Evolutionary conservation across 306 rosid genomes (phyloP).

Genomic region (Acacia crassicarpa): DNA sequence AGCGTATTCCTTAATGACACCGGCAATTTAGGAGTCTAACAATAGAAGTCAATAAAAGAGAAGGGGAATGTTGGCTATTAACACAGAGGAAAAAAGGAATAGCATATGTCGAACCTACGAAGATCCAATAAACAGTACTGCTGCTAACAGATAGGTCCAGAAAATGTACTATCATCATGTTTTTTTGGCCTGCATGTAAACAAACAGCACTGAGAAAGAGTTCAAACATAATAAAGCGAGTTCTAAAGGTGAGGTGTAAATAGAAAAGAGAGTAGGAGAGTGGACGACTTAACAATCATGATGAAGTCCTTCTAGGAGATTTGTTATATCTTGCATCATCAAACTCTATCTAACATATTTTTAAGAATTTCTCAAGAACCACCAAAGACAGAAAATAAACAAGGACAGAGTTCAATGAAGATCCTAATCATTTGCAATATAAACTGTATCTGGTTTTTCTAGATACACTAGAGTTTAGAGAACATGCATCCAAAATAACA

Average conservation of each 20-base stretch:
- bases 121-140: constrained; percentile 24
- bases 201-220: constrained; percentile 10
- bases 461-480: not conserved
- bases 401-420: not conserved
- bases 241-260: not conserved
- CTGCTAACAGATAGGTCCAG: constrained; percentile 27
- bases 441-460: not conserved
- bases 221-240: not conserved
- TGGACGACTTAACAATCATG: not conserved
- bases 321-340: not conserved
- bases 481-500: not conserved
- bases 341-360: not conserved
- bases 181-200: constrained; percentile 55
- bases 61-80: constrained; percentile 9
- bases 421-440: not conserved
- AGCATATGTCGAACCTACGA: constrained; percentile 11
- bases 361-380: not conserved
- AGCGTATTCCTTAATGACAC: not conserved
- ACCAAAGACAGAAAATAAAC: not conserved
- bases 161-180: constrained; percentile 27
- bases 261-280: not conserved
- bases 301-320: not conserved
- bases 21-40: not conserved
- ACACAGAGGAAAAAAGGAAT: not conserved
- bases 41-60: not conserved